These are phyloP conservation scores for Penicillium sp. DNA, from an alignment of 2,329 filamentous ascomycete genomes.

Conservation along the genomic window DNA sequence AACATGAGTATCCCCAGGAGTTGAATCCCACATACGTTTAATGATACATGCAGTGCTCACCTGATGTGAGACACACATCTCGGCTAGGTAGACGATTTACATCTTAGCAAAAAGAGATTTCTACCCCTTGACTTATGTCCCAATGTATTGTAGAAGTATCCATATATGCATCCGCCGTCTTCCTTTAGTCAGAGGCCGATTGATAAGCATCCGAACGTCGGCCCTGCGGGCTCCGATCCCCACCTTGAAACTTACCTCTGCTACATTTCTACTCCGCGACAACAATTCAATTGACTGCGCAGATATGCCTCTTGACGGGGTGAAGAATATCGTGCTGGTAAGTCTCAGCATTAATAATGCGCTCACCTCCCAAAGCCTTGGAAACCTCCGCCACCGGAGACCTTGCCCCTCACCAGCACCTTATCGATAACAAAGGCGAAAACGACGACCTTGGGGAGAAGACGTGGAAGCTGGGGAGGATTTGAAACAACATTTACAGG, in stretches of 20 bases:
- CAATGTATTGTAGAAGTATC: slow-evolving; percentile 3
- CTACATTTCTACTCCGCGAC: background rate
- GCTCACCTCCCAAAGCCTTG: background rate
- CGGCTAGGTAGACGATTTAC: slow-evolving; percentile 7
- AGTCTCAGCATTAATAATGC: slow-evolving; percentile 15
- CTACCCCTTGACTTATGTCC: background rate
- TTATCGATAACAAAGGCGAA: slow-evolving; percentile 45
- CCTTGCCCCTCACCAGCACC: slow-evolving; percentile 24
- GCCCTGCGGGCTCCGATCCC: slow-evolving; percentile 18
- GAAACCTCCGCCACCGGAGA: slow-evolving; percentile 19
- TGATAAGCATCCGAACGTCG: slow-evolving; percentile 32
- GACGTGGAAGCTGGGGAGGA: background rate
- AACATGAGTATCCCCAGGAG: background rate
- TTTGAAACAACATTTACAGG: background rate
- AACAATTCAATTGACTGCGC: slow-evolving; percentile 1
- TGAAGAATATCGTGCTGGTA: slow-evolving; percentile 50
- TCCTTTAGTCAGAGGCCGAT: slow-evolving; percentile 28
- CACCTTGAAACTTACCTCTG: slow-evolving; percentile 11
- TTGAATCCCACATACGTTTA: slow-evolving; percentile 5
- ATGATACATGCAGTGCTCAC: slow-evolving; percentile 3
- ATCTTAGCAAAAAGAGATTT: background rate
- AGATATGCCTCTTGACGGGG: slow-evolving; percentile 47
- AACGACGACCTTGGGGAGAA: background rate
- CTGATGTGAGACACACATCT: background rate
- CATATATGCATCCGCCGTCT: background rate